A percentile compares a stretch with the other conserved stretches of the same genome.
Evolutionary conservation across 2,329 filamentous ascomycete genomes (phyloP).

Genomic region (Hypoxylon sp.): DNA sequence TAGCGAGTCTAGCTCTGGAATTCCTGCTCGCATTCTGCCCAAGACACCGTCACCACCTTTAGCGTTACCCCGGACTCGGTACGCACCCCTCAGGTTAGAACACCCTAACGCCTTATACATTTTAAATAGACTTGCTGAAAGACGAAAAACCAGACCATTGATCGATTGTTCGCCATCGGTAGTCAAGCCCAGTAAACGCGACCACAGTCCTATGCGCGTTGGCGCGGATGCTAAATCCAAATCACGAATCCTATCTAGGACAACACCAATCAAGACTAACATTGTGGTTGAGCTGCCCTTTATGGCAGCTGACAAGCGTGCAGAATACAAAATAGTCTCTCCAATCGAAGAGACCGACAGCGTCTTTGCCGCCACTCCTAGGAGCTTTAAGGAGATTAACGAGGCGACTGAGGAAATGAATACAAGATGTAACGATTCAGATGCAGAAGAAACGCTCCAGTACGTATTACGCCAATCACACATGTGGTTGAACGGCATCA

Average conservation of each 20-base stretch:
- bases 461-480: slow-evolving; percentile 47
- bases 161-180: not conserved
- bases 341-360: not conserved
- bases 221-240: not conserved
- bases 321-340: slow-evolving; percentile 31
- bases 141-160: slow-evolving; percentile 25
- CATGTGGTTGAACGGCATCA: slow-evolving; percentile 42
- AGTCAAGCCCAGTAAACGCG: not conserved
- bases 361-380: slow-evolving; percentile 21
- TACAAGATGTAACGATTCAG: slow-evolving; percentile 25
- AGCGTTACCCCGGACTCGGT: not conserved
- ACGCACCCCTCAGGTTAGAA: slow-evolving; percentile 7
- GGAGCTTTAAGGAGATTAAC: slow-evolving; percentile 44
- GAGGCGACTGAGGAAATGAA: slow-evolving; percentile 12
- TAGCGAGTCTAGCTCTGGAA: slow-evolving; percentile 32
- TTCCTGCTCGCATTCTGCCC: slow-evolving; percentile 20
- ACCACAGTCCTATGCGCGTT: not conserved
- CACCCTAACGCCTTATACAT: slow-evolving; percentile 20
- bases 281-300: slow-evolving; percentile 41
- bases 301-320: slow-evolving; percentile 28
- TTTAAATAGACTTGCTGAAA: slow-evolving; percentile 20
- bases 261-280: slow-evolving; percentile 9
- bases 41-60: not conserved
- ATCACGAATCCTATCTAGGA: not conserved
- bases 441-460: slow-evolving; percentile 38